phyloP scores from a whole-genome alignment of 2,329 filamentous ascomycete species.

The Bipolaris oryzae region DNA sequence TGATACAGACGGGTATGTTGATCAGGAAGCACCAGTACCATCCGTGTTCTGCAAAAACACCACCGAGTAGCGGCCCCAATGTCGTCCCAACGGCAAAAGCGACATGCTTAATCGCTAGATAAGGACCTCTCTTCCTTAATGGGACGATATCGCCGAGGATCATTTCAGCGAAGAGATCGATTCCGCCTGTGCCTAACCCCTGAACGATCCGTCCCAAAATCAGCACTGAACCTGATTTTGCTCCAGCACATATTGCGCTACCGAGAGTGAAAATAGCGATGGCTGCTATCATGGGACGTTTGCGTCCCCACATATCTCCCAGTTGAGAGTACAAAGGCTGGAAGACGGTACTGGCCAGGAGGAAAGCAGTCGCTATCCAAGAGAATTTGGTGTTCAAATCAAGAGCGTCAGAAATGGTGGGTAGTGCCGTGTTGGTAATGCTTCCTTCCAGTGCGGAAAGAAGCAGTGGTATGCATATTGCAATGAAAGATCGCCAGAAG shows the following conservation, averaged over 20 bases:
- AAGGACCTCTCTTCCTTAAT: conserved; percentile 54
- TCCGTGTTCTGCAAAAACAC: conserved; percentile 39
- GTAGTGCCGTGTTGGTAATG: conserved; percentile 51
- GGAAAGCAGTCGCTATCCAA: conserved; percentile 37
- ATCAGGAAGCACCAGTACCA: conserved; percentile 58
- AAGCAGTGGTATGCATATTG: conserved; percentile 31
- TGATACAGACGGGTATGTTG: conserved; percentile 42
- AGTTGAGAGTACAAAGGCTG: conserved; percentile 60
- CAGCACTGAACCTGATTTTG: conserved; percentile 53
- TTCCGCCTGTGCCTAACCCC: conserved; percentile 58
- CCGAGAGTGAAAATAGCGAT: conserved; percentile 59
- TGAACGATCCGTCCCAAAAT: conserved; percentile 64
- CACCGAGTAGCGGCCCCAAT: conserved; percentile 41
- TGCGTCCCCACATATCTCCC: conserved; percentile 60
- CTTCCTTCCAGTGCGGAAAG: conserved; percentile 45
- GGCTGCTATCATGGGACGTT: conserved; percentile 44
- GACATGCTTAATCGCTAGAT: conserved; percentile 37
- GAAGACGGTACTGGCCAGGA: conserved; percentile 49
- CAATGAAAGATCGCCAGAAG: conserved; percentile 40
- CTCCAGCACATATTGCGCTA: conserved; percentile 59
- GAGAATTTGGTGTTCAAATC: conserved; percentile 32
- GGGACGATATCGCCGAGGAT: conserved; percentile 60
- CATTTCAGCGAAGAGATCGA: conserved; percentile 55
- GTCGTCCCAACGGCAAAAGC: conserved; percentile 36
- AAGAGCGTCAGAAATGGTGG: conserved; percentile 45